Evolutionary conservation across 192 early-diverging fungal genomes (phyloP), one percentile per base, ranked within the genome.

Genomic region (Coemansia sp.): DNA sequence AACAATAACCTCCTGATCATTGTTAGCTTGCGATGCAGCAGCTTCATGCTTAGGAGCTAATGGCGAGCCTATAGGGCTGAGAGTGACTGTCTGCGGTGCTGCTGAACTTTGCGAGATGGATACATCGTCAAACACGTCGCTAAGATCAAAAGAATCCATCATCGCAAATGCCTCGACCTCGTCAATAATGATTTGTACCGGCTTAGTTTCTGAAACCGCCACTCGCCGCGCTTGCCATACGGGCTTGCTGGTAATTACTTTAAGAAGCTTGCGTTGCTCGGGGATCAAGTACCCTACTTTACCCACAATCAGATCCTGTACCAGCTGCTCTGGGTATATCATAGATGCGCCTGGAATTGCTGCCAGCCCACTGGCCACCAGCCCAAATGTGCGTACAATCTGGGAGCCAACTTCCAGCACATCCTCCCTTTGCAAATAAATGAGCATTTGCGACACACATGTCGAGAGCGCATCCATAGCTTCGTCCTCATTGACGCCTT

Each of bases 371-470:
- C 47, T 68, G 11, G 71, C 65, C 17, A 75, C 55, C 8, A 75
- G 31, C 2, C 65, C 71, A 40, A 75, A 58, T 20, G 57, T 67
- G 9, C 58, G 53, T 30, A 75, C 52, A 31, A 75, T 75, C 5
- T 49, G 53, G 0, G 37, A 47, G 3, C 53, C 58, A 1, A 68
- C 65, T 1, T 54, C 51, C 2, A 68, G 57, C 53, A 51, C 18
- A 43, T 75, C 71, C 0, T 39, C 36, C 44, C 61, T 41, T 15
- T 47, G 48, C 2, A 75, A 49, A 21, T 75, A 75, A 36, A 42
- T 61, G 2, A 75, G 47, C 71, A 75, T 75, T 57, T 68, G 64
- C 15, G 71, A 58, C 14, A 75, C 56, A 21, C 71, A 75, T 9
- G 43, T 61, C 0, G 71, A 75, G 3, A 75, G 61, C 16, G 58